Base-by-base conservation (phyloP, 306 rosid species). In the Sesbania bispinosa region DNA sequence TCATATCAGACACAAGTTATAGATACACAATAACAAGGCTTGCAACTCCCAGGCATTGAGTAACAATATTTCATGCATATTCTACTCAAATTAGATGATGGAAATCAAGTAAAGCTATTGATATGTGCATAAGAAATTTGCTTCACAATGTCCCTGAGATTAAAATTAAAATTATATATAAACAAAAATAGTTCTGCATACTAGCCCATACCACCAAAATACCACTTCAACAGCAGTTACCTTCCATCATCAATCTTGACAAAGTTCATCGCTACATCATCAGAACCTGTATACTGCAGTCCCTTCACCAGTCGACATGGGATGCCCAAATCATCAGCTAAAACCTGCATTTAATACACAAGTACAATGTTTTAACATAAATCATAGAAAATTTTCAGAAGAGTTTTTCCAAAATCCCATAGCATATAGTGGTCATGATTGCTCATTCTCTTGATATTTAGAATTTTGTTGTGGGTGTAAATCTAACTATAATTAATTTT, bases 231-330 rank as follows among this genome's bases (percentile, higher is more conserved):
- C 64, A 63, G 57, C 14, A 69, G 50, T 80, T 79, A 95, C 99
- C 97, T 95, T 84, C 90, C 97, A 78, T 85, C 96, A 61, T 85
- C 85, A 30, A 91, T 74, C 79, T 84, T 95, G 77, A 95, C 88
- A 74, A 91, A 86, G 87, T 91, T 95, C 96, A 95, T 89, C 14
- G 99, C 97, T 70, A 88, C 97, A 73, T 89, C 90, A 53, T 82
- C 76, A 2, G 96, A 95, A 45, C 99, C 99, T 0, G 97, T 95
- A 77, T 95, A 95, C 27, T 88, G 93, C 46, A 81, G 84, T 78
- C 99, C 99, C 80, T 91, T 95, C 53, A 95, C 96, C 84, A 95
- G 67, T 51, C 96, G 92, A 76, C 97, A 89, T 10, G 97, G 95
- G 67, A 95, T 79, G 73, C 90, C 92, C 81, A 89, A 84, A 54